Conservation (phyloP, 768 basidiomycete genomes). For the Boletus fagicola region DNA sequence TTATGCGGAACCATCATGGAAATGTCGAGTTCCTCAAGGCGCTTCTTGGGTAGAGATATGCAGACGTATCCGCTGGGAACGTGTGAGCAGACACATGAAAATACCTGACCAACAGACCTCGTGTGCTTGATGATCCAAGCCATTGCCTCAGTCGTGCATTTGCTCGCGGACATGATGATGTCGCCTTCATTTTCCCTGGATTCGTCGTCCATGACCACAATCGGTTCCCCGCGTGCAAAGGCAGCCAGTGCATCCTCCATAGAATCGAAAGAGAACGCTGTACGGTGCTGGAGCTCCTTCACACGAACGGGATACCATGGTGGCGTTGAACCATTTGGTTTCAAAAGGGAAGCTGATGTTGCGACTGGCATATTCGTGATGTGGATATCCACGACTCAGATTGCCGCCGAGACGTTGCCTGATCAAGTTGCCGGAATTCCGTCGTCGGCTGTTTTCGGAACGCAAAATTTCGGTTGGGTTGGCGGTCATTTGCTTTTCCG, state of each 20-base stretch:
- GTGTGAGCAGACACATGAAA: slow-evolving; percentile 10
- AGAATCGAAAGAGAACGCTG: slow-evolving; percentile 66
- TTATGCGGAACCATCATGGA: slow-evolving; percentile 95
- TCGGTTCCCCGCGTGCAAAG: slow-evolving; percentile 78
- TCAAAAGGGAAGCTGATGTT: background rate
- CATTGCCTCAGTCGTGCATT: slow-evolving; percentile 94
- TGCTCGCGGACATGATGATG: slow-evolving; percentile 81
- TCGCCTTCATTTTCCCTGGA: slow-evolving; percentile 96
- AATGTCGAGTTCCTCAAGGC: slow-evolving; percentile 74
- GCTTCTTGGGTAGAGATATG: slow-evolving; percentile 72
- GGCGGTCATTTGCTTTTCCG: background rate
- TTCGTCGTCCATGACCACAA: slow-evolving; percentile 98
- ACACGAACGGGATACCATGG: slow-evolving; percentile 26
- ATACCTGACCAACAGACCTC: slow-evolving; percentile 54
- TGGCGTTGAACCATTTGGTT: slow-evolving; percentile 12
- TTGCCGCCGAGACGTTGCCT: background rate
- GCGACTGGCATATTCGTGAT: slow-evolving; percentile 12
- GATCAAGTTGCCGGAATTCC: background rate
- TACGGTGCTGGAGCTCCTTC: slow-evolving; percentile 22
- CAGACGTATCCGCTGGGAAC: slow-evolving; percentile 86
- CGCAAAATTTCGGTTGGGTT: slow-evolving; percentile 1
- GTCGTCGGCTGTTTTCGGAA: slow-evolving; percentile 9
- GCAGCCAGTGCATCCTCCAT: slow-evolving; percentile 78
- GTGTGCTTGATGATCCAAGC: slow-evolving; percentile 98
- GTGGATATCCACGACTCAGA: background rate